Evolutionary conservation across 2,329 filamentous ascomycete species (phyloP).

Genomic region (Xylaria multiplex): DNA sequence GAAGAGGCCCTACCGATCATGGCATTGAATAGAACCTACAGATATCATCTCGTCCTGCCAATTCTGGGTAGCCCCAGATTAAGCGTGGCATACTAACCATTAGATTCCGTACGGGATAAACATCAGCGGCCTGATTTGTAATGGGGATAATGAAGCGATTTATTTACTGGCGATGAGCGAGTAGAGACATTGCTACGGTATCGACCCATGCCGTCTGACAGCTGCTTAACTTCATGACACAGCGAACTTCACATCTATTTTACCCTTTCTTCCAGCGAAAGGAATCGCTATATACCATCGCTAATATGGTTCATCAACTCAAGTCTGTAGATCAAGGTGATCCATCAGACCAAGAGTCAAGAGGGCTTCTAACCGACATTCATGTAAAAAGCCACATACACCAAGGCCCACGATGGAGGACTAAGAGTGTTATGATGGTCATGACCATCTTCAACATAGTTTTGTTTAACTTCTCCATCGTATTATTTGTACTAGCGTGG

Average conservation of each 20-base stretch:
- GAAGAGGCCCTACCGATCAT: conserved; percentile 6
- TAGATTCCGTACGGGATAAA: not conserved
- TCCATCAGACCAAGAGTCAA: conserved; percentile 8
- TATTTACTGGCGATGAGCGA: not conserved
- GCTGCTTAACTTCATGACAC: not conserved
- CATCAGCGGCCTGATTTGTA: conserved; percentile 4
- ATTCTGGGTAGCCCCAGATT: not conserved
- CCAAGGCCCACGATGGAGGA: not conserved
- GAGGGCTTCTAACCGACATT: conserved; percentile 8
- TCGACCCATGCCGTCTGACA: not conserved
- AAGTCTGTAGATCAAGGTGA: not conserved
- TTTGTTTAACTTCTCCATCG: conserved; percentile 1
- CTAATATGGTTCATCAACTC: not conserved
- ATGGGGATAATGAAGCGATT: not conserved
- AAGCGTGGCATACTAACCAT: not conserved
- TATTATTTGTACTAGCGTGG: conserved; percentile 2
- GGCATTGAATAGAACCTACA: not conserved
- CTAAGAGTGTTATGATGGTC: not conserved
- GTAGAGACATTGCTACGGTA: no score
- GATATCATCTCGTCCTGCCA: not conserved
- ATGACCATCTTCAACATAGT: conserved; percentile 11
- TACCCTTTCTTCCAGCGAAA: not conserved
- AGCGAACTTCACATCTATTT: not conserved
- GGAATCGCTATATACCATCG: not conserved
- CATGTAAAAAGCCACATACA: not conserved